phyloP scores from a whole-genome alignment of 805 yeast species.

The Candida easanensis region DNA sequence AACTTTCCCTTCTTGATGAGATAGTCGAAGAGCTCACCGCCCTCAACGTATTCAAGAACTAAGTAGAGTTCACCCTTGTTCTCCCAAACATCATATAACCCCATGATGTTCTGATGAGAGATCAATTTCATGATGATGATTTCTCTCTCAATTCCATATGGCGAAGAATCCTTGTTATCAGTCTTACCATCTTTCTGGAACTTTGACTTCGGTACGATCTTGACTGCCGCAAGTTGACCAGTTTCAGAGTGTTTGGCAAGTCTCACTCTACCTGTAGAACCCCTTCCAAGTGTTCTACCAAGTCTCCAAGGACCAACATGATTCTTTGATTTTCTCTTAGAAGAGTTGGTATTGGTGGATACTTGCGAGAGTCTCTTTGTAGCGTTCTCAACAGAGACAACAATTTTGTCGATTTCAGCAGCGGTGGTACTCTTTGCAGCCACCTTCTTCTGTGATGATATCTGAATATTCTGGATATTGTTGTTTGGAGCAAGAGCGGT shows the following conservation, averaged over 20 bases:
- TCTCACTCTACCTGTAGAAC: slow-evolving; percentile 94
- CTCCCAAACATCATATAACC: slow-evolving; percentile 85
- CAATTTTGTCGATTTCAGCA: slow-evolving; percentile 28
- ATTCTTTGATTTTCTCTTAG: slow-evolving; percentile 30
- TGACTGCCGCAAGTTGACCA: slow-evolving; percentile 92
- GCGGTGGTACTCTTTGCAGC: slow-evolving; percentile 3
- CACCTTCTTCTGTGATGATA: slow-evolving; percentile 25
- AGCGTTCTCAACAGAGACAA: slow-evolving; percentile 30
- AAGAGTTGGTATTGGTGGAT: slow-evolving; percentile 29
- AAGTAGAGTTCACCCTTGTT: slow-evolving; percentile 78
- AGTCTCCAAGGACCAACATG: slow-evolving; percentile 92
- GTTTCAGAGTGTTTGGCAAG: slow-evolving; percentile 83
- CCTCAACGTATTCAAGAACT: slow-evolving; percentile 93
- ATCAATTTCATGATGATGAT: slow-evolving; percentile 81
- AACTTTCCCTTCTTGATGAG: slow-evolving; percentile 85
- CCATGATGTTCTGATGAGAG: slow-evolving; percentile 75
- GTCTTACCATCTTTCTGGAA: slow-evolving; percentile 40
- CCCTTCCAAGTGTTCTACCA: slow-evolving; percentile 92
- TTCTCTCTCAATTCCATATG: slow-evolving; percentile 84
- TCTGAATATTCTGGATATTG: slow-evolving; percentile 33
- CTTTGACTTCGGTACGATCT: slow-evolving; percentile 86
- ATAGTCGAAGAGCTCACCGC: slow-evolving; percentile 93
- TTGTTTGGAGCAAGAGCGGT: slow-evolving; percentile 21
- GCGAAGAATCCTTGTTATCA: slow-evolving; percentile 52
- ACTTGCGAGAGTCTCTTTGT: slow-evolving; percentile 28